These are phyloP conservation scores for Juglanconis juglandina DNA, from an alignment of 2,329 filamentous ascomycete species.

Conservation along the genomic window DNA sequence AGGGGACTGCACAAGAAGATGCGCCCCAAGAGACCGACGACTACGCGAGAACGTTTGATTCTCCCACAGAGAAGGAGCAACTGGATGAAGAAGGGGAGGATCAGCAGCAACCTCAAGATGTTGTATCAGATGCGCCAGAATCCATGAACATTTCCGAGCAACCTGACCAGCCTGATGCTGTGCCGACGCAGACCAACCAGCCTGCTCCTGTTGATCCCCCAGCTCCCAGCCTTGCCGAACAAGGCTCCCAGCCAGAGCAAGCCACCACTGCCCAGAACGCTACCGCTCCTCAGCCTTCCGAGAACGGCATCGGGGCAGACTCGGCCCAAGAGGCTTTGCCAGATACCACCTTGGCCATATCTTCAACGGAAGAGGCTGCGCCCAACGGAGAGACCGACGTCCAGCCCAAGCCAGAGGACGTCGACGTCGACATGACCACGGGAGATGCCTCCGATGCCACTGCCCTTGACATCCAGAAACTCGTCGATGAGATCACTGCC, in stretches of 20 bases:
- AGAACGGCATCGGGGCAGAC: slow-evolving; percentile 4
- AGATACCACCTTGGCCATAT: slow-evolving; percentile 4
- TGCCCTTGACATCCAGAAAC: slow-evolving; percentile 33
- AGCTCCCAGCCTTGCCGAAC: slow-evolving; percentile 17
- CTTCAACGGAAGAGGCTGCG: slow-evolving; percentile 1
- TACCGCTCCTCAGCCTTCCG: neutral
- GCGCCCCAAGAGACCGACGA: slow-evolving; percentile 38
- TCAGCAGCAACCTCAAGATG: slow-evolving; percentile 30
- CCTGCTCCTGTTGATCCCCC: slow-evolving; percentile 27
- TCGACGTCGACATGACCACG: slow-evolving; percentile 17
- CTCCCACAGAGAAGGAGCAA: slow-evolving; percentile 34
- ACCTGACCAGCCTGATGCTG: slow-evolving; percentile 37
- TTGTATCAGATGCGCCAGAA: slow-evolving; percentile 46
- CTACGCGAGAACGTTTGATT: slow-evolving; percentile 51
- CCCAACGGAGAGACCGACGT: slow-evolving; percentile 8
- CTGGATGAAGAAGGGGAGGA: slow-evolving; percentile 30
- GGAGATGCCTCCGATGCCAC: slow-evolving; percentile 18
- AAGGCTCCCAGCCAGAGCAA: slow-evolving; percentile 10
- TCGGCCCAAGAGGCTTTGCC: slow-evolving; percentile 13
- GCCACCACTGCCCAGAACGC: slow-evolving; percentile 12
- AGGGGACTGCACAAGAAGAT: slow-evolving; percentile 26
- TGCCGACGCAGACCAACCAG: slow-evolving; percentile 24
- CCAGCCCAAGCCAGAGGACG: slow-evolving; percentile 14
- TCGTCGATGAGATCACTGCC: slow-evolving; percentile 34
- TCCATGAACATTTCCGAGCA: slow-evolving; percentile 40